Evolutionary conservation across 1,284 basidiomycete species (phyloP), one percentile per base, ranked within the genome.

Genomic region (Microbotryum scabiosae): DNA sequence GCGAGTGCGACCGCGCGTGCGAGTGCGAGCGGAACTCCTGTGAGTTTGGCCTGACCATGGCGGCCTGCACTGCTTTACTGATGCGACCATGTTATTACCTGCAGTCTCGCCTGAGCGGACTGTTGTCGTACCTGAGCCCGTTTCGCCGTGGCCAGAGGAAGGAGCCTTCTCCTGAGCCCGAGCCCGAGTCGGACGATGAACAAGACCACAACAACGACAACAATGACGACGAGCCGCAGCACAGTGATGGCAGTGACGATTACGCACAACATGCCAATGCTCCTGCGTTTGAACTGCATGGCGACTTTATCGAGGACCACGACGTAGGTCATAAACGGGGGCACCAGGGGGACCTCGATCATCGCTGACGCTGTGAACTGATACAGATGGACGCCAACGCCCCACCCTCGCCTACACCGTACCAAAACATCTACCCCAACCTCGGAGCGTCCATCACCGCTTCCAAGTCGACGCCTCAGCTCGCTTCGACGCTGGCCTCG

Each of bases 391-490:
- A 20, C 26, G 30, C 5, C 9, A n/a, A 52, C 18, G 7, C 54
- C 5, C n/a, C 56, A 48, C 20, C n/a, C 43, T 50, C 21, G 8
- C 23, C 43, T 32, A 10, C 9, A 21, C 3, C 26, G 9, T 21
- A 21, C 53, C 25, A 47, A 30, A 7, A 28, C 23, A 23, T 52
- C 6, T 52, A 52, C n/a, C 51, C 51, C 25, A 52, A n/a, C 8
- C 18, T 62, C 58, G 30, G 26, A 6, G 25, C 53, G 10, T 12
- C 41, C 36, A 49, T 65, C 20, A 10, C 59, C 1, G 12, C 60
- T 2, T 65, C 63, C 8, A 26, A 44, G 50, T 62, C 63, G 28
- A 56, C 60, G 54, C 63, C 63, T 12, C 54, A 62, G 43, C 54
- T 65, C 36, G 54, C 60, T 23, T 45, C 57, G 36, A 18, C 36